phyloP scores from a whole-genome alignment of 768 basidiomycete genomes.

The Lepiota venenata region DNA sequence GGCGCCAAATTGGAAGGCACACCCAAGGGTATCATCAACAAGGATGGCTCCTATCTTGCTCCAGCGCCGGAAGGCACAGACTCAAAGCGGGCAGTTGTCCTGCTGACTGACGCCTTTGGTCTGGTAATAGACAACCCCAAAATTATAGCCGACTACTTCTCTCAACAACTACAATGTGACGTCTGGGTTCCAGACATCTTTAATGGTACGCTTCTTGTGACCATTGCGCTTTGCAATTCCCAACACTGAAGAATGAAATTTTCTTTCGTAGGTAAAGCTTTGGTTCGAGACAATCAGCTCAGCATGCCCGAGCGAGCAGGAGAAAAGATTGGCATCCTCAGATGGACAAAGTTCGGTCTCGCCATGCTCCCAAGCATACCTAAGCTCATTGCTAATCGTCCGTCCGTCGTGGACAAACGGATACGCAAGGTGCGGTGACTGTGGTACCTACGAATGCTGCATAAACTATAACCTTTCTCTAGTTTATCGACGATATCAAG shows the following conservation, averaged over 20 bases:
- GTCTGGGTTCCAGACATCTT: constrained; percentile 67
- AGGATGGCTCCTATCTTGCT: constrained; percentile 39
- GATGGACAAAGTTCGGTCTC: constrained; percentile 24
- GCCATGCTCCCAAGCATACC: constrained; percentile 26
- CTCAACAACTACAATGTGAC: constrained; percentile 47
- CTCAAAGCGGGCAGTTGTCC: constrained; percentile 38
- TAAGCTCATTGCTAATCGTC: constrained; percentile 27
- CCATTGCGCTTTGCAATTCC: not conserved
- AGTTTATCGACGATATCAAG: constrained; percentile 33
- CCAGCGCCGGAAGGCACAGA: constrained; percentile 20
- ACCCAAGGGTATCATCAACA: constrained; percentile 35
- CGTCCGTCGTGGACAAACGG: constrained; percentile 26
- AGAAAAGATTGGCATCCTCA: constrained; percentile 26
- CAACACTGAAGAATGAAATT: not conserved
- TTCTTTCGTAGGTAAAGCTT: constrained; percentile 25
- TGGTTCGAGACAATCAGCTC: constrained; percentile 22
- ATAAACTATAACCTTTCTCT: not conserved
- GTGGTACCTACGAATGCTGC: not conserved
- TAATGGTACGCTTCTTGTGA: constrained; percentile 48
- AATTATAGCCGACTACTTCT: constrained; percentile 53
- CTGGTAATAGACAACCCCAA: constrained; percentile 49
- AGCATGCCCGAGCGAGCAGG: constrained; percentile 30
- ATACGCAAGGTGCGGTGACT: constrained; percentile 17
- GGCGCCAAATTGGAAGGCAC: constrained; percentile 42
- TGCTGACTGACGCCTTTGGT: constrained; percentile 58